Evolutionary conservation across 164 flowering plant species (phyloP).

Genomic region (Tetrastigma voinierianum): DNA sequence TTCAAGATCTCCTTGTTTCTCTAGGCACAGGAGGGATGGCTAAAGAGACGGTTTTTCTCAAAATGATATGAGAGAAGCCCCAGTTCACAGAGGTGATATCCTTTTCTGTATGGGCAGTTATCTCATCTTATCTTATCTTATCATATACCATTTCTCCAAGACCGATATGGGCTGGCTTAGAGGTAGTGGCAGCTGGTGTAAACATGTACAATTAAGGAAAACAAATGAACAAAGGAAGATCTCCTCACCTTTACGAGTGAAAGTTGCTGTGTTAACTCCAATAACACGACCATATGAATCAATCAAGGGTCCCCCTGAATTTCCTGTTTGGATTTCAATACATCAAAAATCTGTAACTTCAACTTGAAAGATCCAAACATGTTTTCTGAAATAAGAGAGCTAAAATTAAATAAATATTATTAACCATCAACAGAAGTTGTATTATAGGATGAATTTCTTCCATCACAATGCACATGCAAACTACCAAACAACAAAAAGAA

Average conservation of each 20-base stretch:
- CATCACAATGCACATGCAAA: not conserved
- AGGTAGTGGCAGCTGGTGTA: too few relatives aligned
- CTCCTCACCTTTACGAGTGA: constrained; percentile 81
- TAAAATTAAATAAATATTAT: not conserved
- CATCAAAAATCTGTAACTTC: not conserved
- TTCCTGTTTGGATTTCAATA: constrained; percentile 46
- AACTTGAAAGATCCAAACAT: not conserved
- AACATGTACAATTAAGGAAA: not conserved
- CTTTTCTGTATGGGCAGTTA: too few relatives aligned
- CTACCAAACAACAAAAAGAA: not conserved
- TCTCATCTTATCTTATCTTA: not conserved
- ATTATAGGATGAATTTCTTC: not conserved
- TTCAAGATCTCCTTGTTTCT: too few relatives aligned
- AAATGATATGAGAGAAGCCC: too few relatives aligned
- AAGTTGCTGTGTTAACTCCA: constrained; percentile 92
- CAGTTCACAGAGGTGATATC: too few relatives aligned
- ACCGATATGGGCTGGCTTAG: too few relatives aligned
- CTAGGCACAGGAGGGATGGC: too few relatives aligned
- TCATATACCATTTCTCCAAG: too few relatives aligned
- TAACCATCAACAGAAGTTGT: too few relatives aligned
- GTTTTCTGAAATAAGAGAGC: too few relatives aligned
- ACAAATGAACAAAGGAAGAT: not conserved
- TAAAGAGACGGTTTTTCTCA: too few relatives aligned
- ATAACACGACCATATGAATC: constrained; percentile 87
- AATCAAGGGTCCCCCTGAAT: constrained; percentile 90